Base-by-base conservation (phyloP, 768 basidiomycete species). In the Trametopsis cervina region DNA sequence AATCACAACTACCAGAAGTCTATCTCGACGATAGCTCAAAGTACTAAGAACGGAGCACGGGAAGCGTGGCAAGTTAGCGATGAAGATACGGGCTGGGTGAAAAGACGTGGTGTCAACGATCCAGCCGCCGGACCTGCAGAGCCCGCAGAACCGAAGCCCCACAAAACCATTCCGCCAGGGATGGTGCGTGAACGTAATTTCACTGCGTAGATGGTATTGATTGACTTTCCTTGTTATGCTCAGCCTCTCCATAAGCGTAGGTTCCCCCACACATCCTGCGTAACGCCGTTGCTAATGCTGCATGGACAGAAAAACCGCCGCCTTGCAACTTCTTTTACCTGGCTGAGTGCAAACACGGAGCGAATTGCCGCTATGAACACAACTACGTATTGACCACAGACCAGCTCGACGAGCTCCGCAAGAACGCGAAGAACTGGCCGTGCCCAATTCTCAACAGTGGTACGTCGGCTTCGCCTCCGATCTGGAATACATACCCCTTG, bases 271-370 rank as follows among this genome's bases (percentile, higher is more conserved):
- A 7, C 12, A 9, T 42, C 0, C n/a, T 18, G 2, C 2, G 11
- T 15, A 12, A 9, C 29, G 20, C 37, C 33, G 22, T 49, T 21
- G 5, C 44, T 42, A 33, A 42, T 4, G 11, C 36, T 3, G 13
- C 22, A 36, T 27, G n/a, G 15, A 17, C 47, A 69, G 68, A 66
- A 27, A 63, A 53, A 49, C 69, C 68, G 15, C 63, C 64, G 4
- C 69, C 69, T 2, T 70, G 69, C 56, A 70, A 64, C 27, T 65
- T 66, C 53, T 63, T 54, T 54, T 69, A 70, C 45, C 53, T 67
- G 9, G 56, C 62, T 6, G 43, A 55, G 27, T 67, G 66, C 49
- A 59, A 54, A 50, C 54, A 61, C 21, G 66, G 65, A 9, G 47
- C 53, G 3, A 58, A 58, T 18, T 70, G 69, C 52, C 61, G 53